Evolutionary conservation across 495 filamentous ascomycete genomes (phyloP).

Genomic region (Podospora pseudopauciseta): DNA sequence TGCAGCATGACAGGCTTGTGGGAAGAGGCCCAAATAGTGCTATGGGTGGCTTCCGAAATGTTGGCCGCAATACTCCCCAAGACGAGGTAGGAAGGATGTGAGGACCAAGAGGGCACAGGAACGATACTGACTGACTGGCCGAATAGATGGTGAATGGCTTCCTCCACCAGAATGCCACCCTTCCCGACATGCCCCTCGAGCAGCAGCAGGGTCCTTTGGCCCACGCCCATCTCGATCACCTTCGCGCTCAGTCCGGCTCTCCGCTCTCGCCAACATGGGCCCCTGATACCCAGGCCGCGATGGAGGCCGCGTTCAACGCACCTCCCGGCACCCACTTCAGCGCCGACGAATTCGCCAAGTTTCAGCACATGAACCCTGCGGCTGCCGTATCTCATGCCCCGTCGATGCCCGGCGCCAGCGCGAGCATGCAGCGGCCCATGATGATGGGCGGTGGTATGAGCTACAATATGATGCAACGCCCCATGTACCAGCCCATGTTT

Average conservation of each 20-base stretch:
- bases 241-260: slow-evolving; percentile 28
- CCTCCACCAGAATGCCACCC: slow-evolving; percentile 62
- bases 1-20: slow-evolving; percentile 83
- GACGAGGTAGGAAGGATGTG: slow-evolving; percentile 39
- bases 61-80: slow-evolving; percentile 39
- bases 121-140: background rate
- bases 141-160: slow-evolving; percentile 91
- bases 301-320: slow-evolving; percentile 74
- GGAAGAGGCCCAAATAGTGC: slow-evolving; percentile 57
- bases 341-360: slow-evolving; percentile 80
- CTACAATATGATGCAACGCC: slow-evolving; percentile 42
- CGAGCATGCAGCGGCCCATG: slow-evolving; percentile 48
- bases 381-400: slow-evolving; percentile 26
- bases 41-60: slow-evolving; percentile 43
- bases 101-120: background rate
- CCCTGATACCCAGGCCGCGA: slow-evolving; percentile 62
- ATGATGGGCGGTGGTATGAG: slow-evolving; percentile 45
- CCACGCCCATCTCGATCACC: slow-evolving; percentile 39
- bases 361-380: slow-evolving; percentile 63
- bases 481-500: slow-evolving; percentile 52
- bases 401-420: slow-evolving; percentile 49
- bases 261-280: slow-evolving; percentile 46
- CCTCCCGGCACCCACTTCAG: slow-evolving; percentile 62
- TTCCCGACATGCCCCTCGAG: slow-evolving; percentile 45
- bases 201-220: slow-evolving; percentile 32